Evolutionary conservation across 257 asterid genomes (phyloP), one percentile per base, ranked within the genome.

Genomic region (Vinca minor): DNA sequence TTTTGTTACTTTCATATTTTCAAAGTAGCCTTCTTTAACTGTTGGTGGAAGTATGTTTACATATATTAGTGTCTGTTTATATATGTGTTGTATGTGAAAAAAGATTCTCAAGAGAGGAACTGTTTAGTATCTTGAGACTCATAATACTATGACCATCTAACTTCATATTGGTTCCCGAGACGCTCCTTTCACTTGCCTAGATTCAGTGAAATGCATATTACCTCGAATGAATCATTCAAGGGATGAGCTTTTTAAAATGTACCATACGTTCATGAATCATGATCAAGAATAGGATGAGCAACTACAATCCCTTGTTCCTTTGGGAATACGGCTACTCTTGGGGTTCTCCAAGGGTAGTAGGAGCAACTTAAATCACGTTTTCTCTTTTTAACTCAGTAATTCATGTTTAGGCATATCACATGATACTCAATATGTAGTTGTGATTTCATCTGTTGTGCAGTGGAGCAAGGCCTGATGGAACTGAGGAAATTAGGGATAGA

Each of bases 391-490:
- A 46, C 36, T 42, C 20, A 41, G 35, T 42, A 60, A 14, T 26
- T 53, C 20, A 28, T 13, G 20, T 12, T 13, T 41, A 61, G 66
- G 14, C 32, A 13, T 4, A 7, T 28, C 53, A 18, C 15, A 3
- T 46, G 32, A 9, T 32, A 5, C 59, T 32, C 13, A 32, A 48
- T 59, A 15, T 59, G 23, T 50, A 45, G n/a, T 13, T 56, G 39
- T 46, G 36, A 32, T 70, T 67, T 62, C 49, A 53, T 65, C 53
- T 26, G 70, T 38, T 26, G 70, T 38, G 63, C 71, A 81, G 85
- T 72, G 65, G 85, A 81, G 73, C 83, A 71, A 72, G 85, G 83
- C 15, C 55, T 81, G 65, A 74, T 70, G 75, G 85, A 81, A 73
- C 75, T 81, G 64, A 73, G 79, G 66, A 81, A 77, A 73, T 58